Percentiles rank a stretch among this genome's conserved stretches.
Evolutionary conservation across 768 basidiomycete species (phyloP).

Genomic region (Exsudoporus frostii): DNA sequence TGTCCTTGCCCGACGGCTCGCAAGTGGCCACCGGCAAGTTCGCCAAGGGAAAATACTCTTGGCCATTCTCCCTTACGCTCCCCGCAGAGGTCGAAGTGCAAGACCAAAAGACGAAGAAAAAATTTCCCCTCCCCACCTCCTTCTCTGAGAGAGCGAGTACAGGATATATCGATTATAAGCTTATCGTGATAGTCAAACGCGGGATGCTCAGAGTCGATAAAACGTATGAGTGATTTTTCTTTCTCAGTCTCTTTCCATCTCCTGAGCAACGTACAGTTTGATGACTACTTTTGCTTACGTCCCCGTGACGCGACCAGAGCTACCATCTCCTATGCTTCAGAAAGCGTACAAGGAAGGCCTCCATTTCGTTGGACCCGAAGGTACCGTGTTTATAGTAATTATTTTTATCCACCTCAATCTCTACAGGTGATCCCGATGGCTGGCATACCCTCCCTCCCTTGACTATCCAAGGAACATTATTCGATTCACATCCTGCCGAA

Average conservation of each 20-base stretch:
- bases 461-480: constrained; percentile 34
- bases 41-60: constrained; percentile 42
- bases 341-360: constrained; percentile 35
- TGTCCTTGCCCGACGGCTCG: constrained; percentile 21
- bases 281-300: constrained; percentile 33
- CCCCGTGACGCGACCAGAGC: constrained; percentile 32
- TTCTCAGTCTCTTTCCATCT: neutral
- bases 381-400: neutral
- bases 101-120: constrained; percentile 35
- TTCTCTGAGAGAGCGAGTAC: constrained; percentile 56
- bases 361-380: constrained; percentile 35
- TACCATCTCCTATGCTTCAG: constrained; percentile 36
- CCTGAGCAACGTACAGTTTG: constrained; percentile 24
- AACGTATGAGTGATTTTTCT: constrained; percentile 32
- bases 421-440: constrained; percentile 37
- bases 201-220: constrained; percentile 48
- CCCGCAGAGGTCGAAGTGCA: constrained; percentile 41
- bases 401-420: neutral
- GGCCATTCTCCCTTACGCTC: constrained; percentile 48
- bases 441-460: constrained; percentile 36
- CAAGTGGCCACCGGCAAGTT: constrained; percentile 35
- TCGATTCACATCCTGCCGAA: constrained; percentile 29
- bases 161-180: constrained; percentile 54
- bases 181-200: constrained; percentile 49
- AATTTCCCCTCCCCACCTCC: constrained; percentile 46